Evolutionary conservation across 1,284 basidiomycete species (phyloP).

Genomic region (Papiliotrema terrestris): DNA sequence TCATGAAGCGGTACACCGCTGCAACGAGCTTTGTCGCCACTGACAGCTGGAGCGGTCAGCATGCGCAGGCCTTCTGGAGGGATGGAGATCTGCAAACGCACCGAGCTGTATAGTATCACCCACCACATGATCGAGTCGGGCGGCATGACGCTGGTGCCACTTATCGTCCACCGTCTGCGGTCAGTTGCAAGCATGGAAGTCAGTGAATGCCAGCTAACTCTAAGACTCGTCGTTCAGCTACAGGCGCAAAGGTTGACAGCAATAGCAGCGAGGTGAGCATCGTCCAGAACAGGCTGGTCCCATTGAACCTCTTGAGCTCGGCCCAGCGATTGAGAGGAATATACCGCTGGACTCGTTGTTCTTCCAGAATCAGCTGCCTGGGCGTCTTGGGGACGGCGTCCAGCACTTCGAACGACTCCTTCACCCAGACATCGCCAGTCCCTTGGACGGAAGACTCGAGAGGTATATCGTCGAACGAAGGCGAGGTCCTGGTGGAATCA

Average conservation of each 20-base stretch:
- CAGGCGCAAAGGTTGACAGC: slow-evolving; percentile 9
- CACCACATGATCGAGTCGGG: slow-evolving; percentile 16
- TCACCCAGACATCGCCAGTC: neutral
- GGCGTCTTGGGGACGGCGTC: slow-evolving; percentile 52
- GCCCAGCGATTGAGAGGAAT: slow-evolving; percentile 73
- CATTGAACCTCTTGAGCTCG: slow-evolving; percentile 60
- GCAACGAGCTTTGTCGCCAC: slow-evolving; percentile 8
- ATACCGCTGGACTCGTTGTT: slow-evolving; percentile 70
- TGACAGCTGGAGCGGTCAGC: slow-evolving; percentile 11
- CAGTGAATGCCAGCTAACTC: slow-evolving; percentile 15
- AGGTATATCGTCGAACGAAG: neutral
- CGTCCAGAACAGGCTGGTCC: slow-evolving; percentile 58
- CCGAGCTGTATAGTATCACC: slow-evolving; percentile 20
- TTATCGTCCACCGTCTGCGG: slow-evolving; percentile 18
- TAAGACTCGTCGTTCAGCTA: slow-evolving; percentile 18
- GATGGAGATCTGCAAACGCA: neutral
- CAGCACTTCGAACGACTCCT: slow-evolving; percentile 19
- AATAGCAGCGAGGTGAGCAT: slow-evolving; percentile 52
- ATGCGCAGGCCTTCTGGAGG: neutral
- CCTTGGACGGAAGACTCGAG: neutral
- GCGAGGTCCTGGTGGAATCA: neutral
- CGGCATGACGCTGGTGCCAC: too few species aligned
- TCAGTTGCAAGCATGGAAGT: neutral
- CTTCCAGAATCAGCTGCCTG: slow-evolving; percentile 80
- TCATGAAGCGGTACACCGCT: slow-evolving; percentile 8